These are phyloP conservation scores for Ceratocystis lukuohia DNA, from an alignment of 2,329 filamentous ascomycete genomes.

Conservation along the genomic window DNA sequence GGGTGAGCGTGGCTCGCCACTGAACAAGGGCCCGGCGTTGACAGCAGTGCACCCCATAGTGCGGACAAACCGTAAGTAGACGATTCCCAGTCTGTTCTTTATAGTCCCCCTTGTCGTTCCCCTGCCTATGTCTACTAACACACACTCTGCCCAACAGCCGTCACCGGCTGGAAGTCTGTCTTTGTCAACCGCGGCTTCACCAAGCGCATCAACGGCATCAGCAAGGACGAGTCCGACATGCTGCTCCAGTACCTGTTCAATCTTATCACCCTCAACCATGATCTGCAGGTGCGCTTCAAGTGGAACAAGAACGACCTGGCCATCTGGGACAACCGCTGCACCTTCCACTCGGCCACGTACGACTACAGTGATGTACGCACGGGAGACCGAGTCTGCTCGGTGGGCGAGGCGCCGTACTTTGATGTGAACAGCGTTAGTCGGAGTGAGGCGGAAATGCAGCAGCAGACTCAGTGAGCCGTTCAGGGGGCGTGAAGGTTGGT, in stretches of 20 bases:
- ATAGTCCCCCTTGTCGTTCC: background rate
- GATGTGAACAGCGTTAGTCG: constrained; percentile 36
- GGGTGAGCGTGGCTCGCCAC: constrained; percentile 37
- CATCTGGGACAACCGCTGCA: constrained; percentile 29
- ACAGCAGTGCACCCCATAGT: constrained; percentile 40
- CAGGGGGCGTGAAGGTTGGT: background rate
- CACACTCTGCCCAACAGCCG: constrained; percentile 24
- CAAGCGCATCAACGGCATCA: constrained; percentile 41
- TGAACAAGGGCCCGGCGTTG: constrained; percentile 42
- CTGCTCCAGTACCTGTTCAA: constrained; percentile 37
- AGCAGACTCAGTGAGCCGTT: background rate
- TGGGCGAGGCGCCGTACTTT: constrained; percentile 41
- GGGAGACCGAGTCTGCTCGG: constrained; percentile 39
- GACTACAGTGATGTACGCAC: constrained; percentile 41
- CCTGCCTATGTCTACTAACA: background rate
- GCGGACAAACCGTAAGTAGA: constrained; percentile 37
- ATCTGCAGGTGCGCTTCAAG: constrained; percentile 41
- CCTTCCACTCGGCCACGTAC: constrained; percentile 44
- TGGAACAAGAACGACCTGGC: constrained; percentile 39
- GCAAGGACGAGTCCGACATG: constrained; percentile 39
- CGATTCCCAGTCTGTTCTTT: background rate
- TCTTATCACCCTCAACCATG: constrained; percentile 41
- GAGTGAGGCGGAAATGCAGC: constrained; percentile 6
- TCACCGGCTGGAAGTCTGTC: constrained; percentile 44
- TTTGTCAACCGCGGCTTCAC: constrained; percentile 40